Base-by-base conservation (phyloP, 345 rosid species). In the Aethionema arabicum region DNA sequence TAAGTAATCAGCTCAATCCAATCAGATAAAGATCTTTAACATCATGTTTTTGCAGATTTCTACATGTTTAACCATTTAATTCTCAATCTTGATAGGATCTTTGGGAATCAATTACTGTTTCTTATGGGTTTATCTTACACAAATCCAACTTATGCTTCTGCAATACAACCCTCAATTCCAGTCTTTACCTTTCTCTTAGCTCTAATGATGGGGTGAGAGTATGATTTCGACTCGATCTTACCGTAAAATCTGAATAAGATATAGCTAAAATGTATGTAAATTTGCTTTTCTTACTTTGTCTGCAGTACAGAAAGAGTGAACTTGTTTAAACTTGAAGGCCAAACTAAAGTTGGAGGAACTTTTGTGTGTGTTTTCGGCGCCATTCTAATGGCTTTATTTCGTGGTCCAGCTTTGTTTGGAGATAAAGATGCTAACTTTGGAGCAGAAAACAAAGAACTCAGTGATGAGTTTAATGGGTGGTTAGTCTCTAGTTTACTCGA, bases 111-210 rank as follows among this genome's bases (percentile, higher is more conserved):
- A 77, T 83, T 92, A 53, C 60, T 92, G 16, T 92, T 92, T 85
- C 95, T 92, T 45, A 42, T 92, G 64, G 99, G 99, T 78, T 87
- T 92, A 63, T 79, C 85, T 52, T 87, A 89, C 76, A 92, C 97
- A 13, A 92, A 84, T 87, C 99, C 99, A 66, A 85, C 96, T 43
- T 87, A 87, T 66, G 98, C 98, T 4, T 93, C 98, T 70, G 97
- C 97, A 32, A 84, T 75, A 71, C 98, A 92, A 73, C 98, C 98
- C 65, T 74, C 98, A 0, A 89, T 92, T 59, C 98, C 98, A 33
- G 97, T 92, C 56, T 92, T 92, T 63, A 92, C 99, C 35, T 92
- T 89, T 71, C 71, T 89, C 55, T 76, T 92, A 15, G 97, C 97
- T 56, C 84, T 87, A 16, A 68, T 82, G 72, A 87, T 89, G 97